Evolutionary conservation across 176 grass and related monocot genomes (phyloP), one percentile per base, ranked within the genome.

Genomic region (Tillandsia leiboldiana): DNA sequence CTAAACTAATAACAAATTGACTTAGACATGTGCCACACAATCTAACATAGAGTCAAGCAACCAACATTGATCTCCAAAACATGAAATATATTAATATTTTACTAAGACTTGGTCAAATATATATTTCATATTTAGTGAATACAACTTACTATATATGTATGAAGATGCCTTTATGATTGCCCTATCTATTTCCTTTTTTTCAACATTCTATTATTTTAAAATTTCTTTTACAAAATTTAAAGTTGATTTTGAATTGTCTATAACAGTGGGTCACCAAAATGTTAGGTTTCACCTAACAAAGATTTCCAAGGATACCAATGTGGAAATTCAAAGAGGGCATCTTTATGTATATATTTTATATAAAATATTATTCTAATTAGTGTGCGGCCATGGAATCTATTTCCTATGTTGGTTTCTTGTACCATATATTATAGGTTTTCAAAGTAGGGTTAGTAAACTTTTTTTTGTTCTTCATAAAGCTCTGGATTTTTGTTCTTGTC

Each of bases 261-360:
- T 63, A 14, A 14, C 51, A 71, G 65, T 84, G 48, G 70, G 77
- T 81, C 78, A 74, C 73, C 69, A 63, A 78, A 72, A 71, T 62
- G 58, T 48, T 66, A 63, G 65, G 65, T 75, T 64, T 47, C 64
- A 89, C 79, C 75, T 85, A 85, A 67, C 75, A 67, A 64, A 81
- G 78, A 84, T 81, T 10, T 51, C 27, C 73, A 48, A 58, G 15
- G 66, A 56, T 63, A 67, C 51, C 67, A 69, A 63, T 27, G 67
- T 82, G 70, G 67, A 79, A 64, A 72, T 33, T 49, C 20, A 1
- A 61, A 20, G 17, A 18, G 56, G 22, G 56, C n/a, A 61, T 61
- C n/a, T 61, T 61, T 2, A 59, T 22, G 54, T 14, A 59, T 18
- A 42, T 42, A 42, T 42, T 42, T 42, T 42, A 42, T 42, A 42